phyloP scores from a whole-genome alignment of 768 basidiomycete species.

The Tulasnella sp. region DNA sequence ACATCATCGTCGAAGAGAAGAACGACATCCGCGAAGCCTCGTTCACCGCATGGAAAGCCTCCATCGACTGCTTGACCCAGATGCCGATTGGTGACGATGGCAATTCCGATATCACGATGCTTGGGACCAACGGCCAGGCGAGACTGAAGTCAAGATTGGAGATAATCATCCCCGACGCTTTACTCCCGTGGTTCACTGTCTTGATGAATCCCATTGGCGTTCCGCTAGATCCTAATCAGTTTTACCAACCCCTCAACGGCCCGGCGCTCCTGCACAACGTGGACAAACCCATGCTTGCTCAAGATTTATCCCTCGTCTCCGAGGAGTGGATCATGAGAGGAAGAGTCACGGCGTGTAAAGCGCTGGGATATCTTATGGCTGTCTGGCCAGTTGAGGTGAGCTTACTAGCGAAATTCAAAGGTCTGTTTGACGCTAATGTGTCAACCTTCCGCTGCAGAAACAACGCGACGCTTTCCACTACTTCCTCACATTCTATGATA shows the following conservation, averaged over 20 bases:
- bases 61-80: conserved; percentile 57
- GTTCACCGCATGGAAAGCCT: conserved; percentile 71
- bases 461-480: conserved; percentile 69
- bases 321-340: conserved; percentile 78
- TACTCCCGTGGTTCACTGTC: conserved; percentile 73
- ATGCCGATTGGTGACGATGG: conserved; percentile 37
- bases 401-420: conserved; percentile 2
- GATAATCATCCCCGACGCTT: conserved; percentile 1
- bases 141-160: conserved; percentile 15
- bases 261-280: conserved; percentile 73
- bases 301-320: conserved; percentile 83
- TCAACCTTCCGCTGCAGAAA: conserved; percentile 40
- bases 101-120: not conserved
- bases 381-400: conserved; percentile 68
- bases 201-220: conserved; percentile 89
- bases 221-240: conserved; percentile 67
- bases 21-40: conserved; percentile 78
- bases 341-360: conserved; percentile 74
- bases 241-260: conserved; percentile 67
- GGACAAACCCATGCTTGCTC: conserved; percentile 92
- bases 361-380: conserved; percentile 69
- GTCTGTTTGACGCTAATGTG: not conserved
- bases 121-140: not conserved
- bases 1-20: conserved; percentile 90
- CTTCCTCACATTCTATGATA: conserved; percentile 76